Base-by-base conservation (phyloP, 1,284 basidiomycete genomes). In the Kalmanozyma brasiliensis region DNA sequence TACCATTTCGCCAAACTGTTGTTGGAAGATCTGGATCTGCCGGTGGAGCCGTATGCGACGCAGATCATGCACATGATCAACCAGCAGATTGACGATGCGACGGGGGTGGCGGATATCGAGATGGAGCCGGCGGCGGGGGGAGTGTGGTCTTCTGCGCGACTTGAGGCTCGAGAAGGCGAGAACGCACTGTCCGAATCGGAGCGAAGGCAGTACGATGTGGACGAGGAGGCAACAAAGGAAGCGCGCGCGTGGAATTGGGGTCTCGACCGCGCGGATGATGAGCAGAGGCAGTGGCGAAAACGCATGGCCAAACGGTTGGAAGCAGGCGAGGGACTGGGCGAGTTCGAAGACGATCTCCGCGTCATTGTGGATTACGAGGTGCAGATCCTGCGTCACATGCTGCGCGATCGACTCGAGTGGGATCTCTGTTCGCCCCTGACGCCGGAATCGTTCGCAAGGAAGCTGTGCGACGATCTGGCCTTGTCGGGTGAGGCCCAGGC, bases 351-450 rank as follows among this genome's bases (percentile, higher is more conserved):
- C 30, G 79, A 79, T 41, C 35, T 81, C 38, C 62, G 78, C 10
- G 79, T 80, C 34, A 77, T 77, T 41, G 72, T 81, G 11, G 77
- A 78, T 16, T 92, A 98, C 82, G 94, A 98, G 83, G 92, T 98
- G n/a, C 95, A 98, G 83, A 91, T 98, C 79, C 90, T 90, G 42
- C 91, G 90, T 17, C 87, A 93, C 81, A 92, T 95, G 82, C 86
- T 98, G 1, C 86, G 91, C 56, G 95, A 98, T 84, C 91, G 94
- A 70, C 92, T 98, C 75, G 96, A 98, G 84, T 98, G 96, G 96
- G 95, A 98, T 83, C 87, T 98, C 8, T 88, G 93, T 29, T 97
- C 94, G 0, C 87, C 90, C 0, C 87, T 98, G 16, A 94, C 94
- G 0, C 95, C 95, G 0, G 90, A 95, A 79, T 85, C 85, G 1